These are phyloP conservation scores for Globisporangium ultimum DNA, from an alignment of 352 stramenopile genomes.

Conservation along the genomic window DNA sequence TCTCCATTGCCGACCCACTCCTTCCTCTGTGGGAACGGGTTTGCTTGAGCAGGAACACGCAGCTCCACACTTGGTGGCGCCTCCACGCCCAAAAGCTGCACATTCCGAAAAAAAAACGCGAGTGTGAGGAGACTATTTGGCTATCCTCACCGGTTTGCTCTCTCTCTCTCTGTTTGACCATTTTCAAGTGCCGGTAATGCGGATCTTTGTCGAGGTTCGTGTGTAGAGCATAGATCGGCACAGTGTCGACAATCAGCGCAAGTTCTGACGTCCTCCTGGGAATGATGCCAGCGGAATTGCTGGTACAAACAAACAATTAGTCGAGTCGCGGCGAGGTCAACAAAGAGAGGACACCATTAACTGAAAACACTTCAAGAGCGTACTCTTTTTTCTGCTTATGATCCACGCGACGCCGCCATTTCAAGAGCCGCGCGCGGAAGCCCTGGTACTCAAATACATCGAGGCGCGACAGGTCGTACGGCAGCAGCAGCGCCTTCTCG, in stretches of 20 bases:
- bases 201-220: background rate
- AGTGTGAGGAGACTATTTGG: too few species aligned
- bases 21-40: background rate
- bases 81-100: conserved; percentile 4
- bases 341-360: too few species aligned
- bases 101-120: background rate
- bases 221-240: conserved; percentile 10
- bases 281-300: background rate
- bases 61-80: background rate
- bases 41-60: background rate
- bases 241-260: background rate
- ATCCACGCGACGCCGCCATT: conserved; percentile 13
- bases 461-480: conserved; percentile 27
- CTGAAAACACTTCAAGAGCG: background rate
- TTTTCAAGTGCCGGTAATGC: conserved; percentile 9
- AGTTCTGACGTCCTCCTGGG: background rate
- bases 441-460: conserved; percentile 25
- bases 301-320: too few species aligned
- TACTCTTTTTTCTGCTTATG: conserved; percentile 4
- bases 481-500: conserved; percentile 22
- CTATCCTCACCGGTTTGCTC: background rate
- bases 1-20: conserved; percentile 3
- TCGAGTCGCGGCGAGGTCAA: too few species aligned
- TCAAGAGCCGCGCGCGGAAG: conserved; percentile 18
- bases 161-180: background rate